Evolutionary conservation across 495 filamentous ascomycete species (phyloP), one percentile per base, ranked within the genome.

Genomic region (Hypomontagnella submonticulosa): DNA sequence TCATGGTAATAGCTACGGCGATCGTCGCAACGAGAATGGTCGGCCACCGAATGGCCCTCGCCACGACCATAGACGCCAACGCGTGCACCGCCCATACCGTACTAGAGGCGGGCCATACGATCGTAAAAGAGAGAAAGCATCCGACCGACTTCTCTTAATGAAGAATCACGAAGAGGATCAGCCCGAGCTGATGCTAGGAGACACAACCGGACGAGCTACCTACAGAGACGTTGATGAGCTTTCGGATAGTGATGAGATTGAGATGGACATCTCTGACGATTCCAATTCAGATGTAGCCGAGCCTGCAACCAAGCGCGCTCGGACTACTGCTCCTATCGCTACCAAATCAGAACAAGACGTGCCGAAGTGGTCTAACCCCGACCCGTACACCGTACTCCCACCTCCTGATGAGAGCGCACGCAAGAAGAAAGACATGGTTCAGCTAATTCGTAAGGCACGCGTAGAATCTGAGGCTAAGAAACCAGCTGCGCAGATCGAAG

Each of bases 311-410:
- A 85, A 85, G 51, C 66, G 79, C n/a, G 74, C 71, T 0, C 78
- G 85, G n/a, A 69, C 73, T 10, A 65, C 64, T 6, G 61, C 48
- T 10, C 67, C 71, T 40, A 64, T 75, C 7, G 57, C 74, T 8
- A 76, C 81, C 20, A 19, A 53, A 0, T 32, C 60, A 48, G 81
- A 80, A 42, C 66, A 81, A 61, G 75, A 70, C 61, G 57, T 74
- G 2, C 92, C 92, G 0, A 90, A 88, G 74, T 97, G 93, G 93
- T 96, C 92, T 1, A 97, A 97, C 67, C 92, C 93, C 3, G 93
- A 97, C 75, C 92, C 92, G 0, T 97, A 97, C 76, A 95, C 90
- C 3, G 88, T 81, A 2, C 78, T 95, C 6, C 93, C 93, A 4
- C 91, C 91, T 5, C 82, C 86, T 0, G 88, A 90, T 67, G 65